These are phyloP conservation scores for Aphanocladium album DNA, from an alignment of 2,329 filamentous ascomycete species.

Conservation along the genomic window DNA sequence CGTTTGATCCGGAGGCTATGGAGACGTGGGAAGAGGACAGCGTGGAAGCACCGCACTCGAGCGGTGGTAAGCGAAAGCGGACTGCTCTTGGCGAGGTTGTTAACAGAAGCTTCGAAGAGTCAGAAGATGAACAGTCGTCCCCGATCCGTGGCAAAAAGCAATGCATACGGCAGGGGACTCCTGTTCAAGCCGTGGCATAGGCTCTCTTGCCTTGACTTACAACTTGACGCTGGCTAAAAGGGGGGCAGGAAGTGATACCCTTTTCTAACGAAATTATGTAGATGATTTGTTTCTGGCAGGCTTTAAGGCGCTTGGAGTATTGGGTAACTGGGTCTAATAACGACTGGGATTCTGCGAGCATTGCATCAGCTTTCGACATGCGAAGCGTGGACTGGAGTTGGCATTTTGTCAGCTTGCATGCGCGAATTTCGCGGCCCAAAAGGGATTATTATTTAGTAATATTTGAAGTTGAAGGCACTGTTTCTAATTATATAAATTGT, in stretches of 20 bases:
- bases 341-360: background rate
- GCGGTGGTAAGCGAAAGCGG: constrained; percentile 31
- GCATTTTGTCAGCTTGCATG: background rate
- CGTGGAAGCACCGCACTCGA: constrained; percentile 25
- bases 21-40: constrained; percentile 41
- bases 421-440: background rate
- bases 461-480: too few relatives aligned
- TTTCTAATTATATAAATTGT: too few relatives aligned
- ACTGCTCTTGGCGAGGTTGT: constrained; percentile 33
- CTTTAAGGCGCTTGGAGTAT: background rate
- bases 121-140: constrained; percentile 25
- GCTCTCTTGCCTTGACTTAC: background rate
- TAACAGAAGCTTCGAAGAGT: constrained; percentile 37
- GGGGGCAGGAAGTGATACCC: too few relatives aligned
- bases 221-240: too few relatives aligned
- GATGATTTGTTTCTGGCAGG: background rate
- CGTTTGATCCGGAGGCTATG: constrained; percentile 34
- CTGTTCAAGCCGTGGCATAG: constrained; percentile 2
- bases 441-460: too few relatives aligned
- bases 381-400: background rate
- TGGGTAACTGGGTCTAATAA: background rate
- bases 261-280: background rate
- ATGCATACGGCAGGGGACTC: constrained; percentile 24
- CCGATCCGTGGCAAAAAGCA: constrained; percentile 27
- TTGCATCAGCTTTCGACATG: background rate